Evolutionary conservation across 73 alveolate genomes (phyloP), one percentile per base, ranked within the genome.

Genomic region (Stentor coeruleus): DNA sequence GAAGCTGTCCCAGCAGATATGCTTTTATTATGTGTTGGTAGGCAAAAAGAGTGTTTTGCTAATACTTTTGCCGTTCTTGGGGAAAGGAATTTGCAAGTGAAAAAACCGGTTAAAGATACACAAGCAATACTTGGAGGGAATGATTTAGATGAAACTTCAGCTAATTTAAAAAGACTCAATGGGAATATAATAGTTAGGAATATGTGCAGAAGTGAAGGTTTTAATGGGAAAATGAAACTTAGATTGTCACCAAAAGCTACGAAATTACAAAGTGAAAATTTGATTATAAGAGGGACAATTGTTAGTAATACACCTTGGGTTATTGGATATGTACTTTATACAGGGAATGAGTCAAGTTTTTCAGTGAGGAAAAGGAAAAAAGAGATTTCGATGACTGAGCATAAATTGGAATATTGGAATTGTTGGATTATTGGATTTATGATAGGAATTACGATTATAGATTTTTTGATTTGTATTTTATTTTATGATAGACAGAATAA

Each of bases 1-100:
- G 42, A 66, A 33, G 33, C 11, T 20, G 79, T 31, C 41, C 79
- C 79, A 20, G 79, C 79, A 40, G 79, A 66, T 33, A 20, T 57
- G 73, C 35, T 57, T n/a, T 2, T 57, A 31, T 31, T 57, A 31
- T 57, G 73, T 31, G 15, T 31, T 1, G 73, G 73, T n/a, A 20
- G 35, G 28, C 73, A n/a, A 2, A 57, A 57, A 20, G 28, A 31
- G 35, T 57, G 73, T 2, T 57, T 20, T 57, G 15, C 28, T n/a
- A 31, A 57, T 57, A 57, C 73, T n/a, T 57, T 31, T 20, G 73
- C 35, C 1, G 28, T 57, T 57, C 15, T 57, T 57, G 73, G 73
- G 28, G 73, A 57, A 57, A 57, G 28, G 28, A 31, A 57, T 57
- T 57, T 57, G 28, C 15, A 57, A 57, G 28, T 57, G 28, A 57